Evolutionary conservation across 164 flowering plant genomes (phyloP).

Genomic region (Berberis vulgaris): DNA sequence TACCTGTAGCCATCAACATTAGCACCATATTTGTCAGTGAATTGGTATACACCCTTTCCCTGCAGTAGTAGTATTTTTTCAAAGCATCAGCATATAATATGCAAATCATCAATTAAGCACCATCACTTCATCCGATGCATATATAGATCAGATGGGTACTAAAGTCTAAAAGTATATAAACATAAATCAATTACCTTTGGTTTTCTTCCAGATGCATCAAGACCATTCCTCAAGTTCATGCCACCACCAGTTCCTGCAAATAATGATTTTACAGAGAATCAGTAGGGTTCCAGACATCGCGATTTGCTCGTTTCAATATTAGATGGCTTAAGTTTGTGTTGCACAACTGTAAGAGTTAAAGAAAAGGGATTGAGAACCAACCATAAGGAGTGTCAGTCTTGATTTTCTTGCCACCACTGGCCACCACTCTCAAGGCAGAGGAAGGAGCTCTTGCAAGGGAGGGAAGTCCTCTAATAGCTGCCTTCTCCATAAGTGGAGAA

Average conservation of each 20-base stretch:
- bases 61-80: constrained; percentile 10
- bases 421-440: constrained; percentile 37
- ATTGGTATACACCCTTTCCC: constrained; percentile 99
- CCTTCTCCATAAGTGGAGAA: constrained; percentile 27
- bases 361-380: constrained; percentile 11
- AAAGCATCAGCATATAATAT: not conserved
- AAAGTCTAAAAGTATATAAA: not conserved
- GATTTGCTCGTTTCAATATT: no score
- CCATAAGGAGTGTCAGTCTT: constrained; percentile 80
- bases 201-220: constrained; percentile 89
- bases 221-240: constrained; percentile 62
- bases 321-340: no score
- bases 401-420: constrained; percentile 77
- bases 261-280: constrained; percentile 11
- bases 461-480: constrained; percentile 40
- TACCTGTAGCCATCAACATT: constrained; percentile 99
- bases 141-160: not conserved
- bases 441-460: constrained; percentile 38
- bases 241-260: constrained; percentile 59
- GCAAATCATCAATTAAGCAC: not conserved
- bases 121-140: no score
- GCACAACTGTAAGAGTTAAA: not conserved
- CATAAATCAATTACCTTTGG: constrained; percentile 27
- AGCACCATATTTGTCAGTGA: constrained; percentile 86
- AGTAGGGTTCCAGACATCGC: not conserved